phyloP scores from a whole-genome alignment of 106 monocot species.

The Phalaenopsis aphrodite region DNA sequence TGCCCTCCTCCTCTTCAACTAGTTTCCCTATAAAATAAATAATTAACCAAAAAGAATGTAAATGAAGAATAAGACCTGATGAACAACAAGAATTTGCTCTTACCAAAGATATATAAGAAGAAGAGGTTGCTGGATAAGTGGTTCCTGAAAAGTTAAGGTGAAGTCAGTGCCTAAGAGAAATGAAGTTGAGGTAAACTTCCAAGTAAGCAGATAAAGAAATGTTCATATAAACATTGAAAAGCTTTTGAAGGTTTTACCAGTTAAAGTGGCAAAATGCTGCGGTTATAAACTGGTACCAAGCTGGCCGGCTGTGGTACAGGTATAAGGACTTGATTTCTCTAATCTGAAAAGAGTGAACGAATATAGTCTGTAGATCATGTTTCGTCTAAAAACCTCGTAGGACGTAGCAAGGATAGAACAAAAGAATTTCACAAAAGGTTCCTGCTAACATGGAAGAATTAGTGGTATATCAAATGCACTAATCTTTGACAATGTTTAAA shows the following conservation, averaged over 20 bases:
- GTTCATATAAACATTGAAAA: neutral
- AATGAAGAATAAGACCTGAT: slow-evolving; percentile 2
- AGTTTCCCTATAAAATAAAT: slow-evolving; percentile 59
- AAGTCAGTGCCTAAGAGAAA: slow-evolving; percentile 19
- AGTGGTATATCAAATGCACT: neutral
- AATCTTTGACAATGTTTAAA: neutral
- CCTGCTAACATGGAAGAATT: neutral
- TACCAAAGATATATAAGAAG: slow-evolving; percentile 98
- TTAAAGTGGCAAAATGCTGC: slow-evolving; percentile 92
- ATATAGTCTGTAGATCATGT: neutral
- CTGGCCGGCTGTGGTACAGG: slow-evolving; percentile 63
- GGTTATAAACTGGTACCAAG: slow-evolving; percentile 91
- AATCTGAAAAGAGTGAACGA: slow-evolving; percentile 39
- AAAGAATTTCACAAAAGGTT: neutral
- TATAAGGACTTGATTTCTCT: slow-evolving; percentile 58
- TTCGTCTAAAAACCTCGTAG: neutral
- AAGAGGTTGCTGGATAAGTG: slow-evolving; percentile 98
- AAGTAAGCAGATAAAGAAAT: neutral
- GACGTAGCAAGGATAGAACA: neutral
- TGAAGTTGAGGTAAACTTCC: neutral
- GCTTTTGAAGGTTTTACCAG: slow-evolving; percentile 45
- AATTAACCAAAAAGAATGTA: neutral
- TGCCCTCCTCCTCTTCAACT: slow-evolving; percentile 98
- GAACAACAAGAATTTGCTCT: slow-evolving; percentile 9
- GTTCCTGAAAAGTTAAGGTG: slow-evolving; percentile 54